Base-by-base conservation (phyloP, 2,329 filamentous ascomycete genomes). In the Cryphonectria naterciae region DNA sequence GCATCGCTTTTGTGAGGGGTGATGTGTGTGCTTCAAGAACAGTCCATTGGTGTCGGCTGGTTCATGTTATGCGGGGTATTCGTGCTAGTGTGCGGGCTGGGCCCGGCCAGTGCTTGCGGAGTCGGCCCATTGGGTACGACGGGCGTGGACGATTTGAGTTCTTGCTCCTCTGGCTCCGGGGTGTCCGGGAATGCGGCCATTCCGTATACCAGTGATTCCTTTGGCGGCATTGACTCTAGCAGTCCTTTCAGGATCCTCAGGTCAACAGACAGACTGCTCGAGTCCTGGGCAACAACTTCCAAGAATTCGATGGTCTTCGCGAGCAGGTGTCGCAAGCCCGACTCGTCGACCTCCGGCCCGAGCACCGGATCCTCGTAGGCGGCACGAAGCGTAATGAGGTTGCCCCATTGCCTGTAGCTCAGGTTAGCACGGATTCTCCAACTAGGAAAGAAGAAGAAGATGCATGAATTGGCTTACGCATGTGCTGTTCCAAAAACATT, bases 401-500 rank as follows among this genome's bases (percentile, higher is more conserved):
- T 98, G 71, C 96, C 95, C 84, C 97, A 99, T 93, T 99, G 96
- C 7, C 95, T 97, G 35, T 66, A 17, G 4, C 4, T 5, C 19
- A 22, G 73, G 43, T 56, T 65, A 58, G 65, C n/a, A 67, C 25
- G 54, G 66, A 56, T 63, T 56, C 58, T 67, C 25, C 13, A 56
- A 17, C 15, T 56, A 63, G 63, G 64, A 28, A 25, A 37, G 3
- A 35, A 6, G 35, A 37, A 37, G 1, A 37, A 37, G 68, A 63
- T 19, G 43, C 0, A 25, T 37, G 56, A 6, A 22, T 62, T 62
- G 35, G 41, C 93, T 89, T 92, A 97, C 93, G 95, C 95, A 85
- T 98, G 95, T 73, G 94, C 92, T 25, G 95, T 98, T 67, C 95
- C 95, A 81, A 97, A 97, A 35, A 97, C 91, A 76, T 98, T 98